Evolutionary conservation across 2,329 filamentous ascomycete genomes (phyloP).

Genomic region (Diplodia seriata): DNA sequence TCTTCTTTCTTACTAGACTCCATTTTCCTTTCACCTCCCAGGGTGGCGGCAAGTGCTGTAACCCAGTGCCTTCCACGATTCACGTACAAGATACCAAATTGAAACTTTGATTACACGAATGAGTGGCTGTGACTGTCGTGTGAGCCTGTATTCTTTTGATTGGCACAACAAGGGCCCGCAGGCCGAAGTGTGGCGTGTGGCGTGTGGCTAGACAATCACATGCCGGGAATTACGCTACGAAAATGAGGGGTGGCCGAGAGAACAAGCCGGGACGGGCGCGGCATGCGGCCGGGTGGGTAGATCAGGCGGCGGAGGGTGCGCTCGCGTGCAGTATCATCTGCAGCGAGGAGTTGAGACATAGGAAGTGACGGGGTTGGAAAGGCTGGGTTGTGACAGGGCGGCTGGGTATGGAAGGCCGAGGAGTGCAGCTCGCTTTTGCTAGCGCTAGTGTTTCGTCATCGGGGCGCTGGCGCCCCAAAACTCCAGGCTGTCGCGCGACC

Average conservation of each 20-base stretch:
- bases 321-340: conserved; percentile 17
- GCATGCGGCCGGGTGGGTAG: conserved; percentile 16
- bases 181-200: conserved; percentile 19
- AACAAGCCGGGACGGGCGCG: conserved; percentile 6
- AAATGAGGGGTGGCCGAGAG: conserved; percentile 21
- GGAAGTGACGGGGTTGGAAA: conserved; percentile 10
- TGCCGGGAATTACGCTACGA: conserved; percentile 18
- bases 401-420: not conserved
- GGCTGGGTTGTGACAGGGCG: conserved; percentile 9
- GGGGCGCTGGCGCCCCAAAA: conserved; percentile 14
- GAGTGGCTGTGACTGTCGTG: not conserved
- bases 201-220: conserved; percentile 27
- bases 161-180: conserved; percentile 10
- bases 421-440: conserved; percentile 16
- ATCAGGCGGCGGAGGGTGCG: not conserved
- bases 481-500: conserved; percentile 32
- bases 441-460: conserved; percentile 33
- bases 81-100: conserved; percentile 14
- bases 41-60: not conserved
- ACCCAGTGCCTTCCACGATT: not conserved
- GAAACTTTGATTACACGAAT: not conserved
- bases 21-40: not conserved
- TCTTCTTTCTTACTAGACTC: not conserved
- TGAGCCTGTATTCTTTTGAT: not conserved
- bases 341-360: conserved; percentile 25